phyloP scores from a whole-genome alignment of 1,139 yeast genomes.

The Hyphopichia khmerensis region DNA sequence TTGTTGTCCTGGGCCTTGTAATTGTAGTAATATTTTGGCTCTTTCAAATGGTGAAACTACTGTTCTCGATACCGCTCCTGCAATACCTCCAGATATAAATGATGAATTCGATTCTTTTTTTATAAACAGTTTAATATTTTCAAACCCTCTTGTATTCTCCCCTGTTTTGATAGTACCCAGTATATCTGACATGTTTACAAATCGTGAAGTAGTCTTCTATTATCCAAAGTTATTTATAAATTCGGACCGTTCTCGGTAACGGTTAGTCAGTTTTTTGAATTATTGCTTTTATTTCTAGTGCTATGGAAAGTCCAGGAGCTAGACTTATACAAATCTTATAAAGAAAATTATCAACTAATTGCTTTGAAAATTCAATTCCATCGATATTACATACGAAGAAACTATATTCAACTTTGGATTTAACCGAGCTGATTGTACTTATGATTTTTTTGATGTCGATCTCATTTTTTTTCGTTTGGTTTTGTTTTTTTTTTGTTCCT shows the following conservation, averaged over 20 bases:
- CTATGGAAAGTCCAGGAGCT: no score
- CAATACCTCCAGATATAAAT: slow-evolving; percentile 58
- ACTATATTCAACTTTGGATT: no score
- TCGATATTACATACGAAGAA: no score
- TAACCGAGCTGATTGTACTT: no score
- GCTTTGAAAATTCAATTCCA: no score
- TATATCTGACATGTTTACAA: background rate
- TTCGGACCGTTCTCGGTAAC: background rate
- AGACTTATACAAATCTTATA: no score
- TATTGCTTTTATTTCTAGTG: no score
- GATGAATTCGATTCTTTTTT: slow-evolving; percentile 59
- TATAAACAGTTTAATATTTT: slow-evolving; percentile 25
- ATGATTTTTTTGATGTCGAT: background rate
- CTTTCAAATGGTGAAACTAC: slow-evolving; percentile 94
- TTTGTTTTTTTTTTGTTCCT: no score
- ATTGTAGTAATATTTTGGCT: slow-evolving; percentile 86
- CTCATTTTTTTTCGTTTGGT: background rate
- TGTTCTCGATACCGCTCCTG: slow-evolving; percentile 92
- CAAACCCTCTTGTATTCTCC: slow-evolving; percentile 2
- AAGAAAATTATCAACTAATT: no score
- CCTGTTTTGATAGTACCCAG: background rate
- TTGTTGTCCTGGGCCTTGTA: slow-evolving; percentile 72
- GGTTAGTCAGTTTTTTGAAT: no score
- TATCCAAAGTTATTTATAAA: background rate
- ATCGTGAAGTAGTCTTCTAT: background rate